Base-by-base conservation (phyloP, 2,329 filamentous ascomycete species). In the Tothia fuscella region DNA sequence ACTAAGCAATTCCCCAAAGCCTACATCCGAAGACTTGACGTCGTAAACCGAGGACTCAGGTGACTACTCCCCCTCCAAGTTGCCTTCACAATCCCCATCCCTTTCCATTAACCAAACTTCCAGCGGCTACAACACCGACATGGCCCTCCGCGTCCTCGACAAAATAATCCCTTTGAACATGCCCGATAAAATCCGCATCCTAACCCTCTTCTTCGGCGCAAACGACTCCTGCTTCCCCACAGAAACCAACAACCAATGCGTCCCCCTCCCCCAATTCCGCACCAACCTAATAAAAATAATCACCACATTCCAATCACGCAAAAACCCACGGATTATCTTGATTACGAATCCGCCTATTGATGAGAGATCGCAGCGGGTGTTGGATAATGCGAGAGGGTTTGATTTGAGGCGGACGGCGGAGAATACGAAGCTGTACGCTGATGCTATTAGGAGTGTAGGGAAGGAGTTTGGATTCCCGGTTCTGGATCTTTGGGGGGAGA, bases 31-130 rank as follows among this genome's bases (percentile, higher is more conserved):
- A 76, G 78, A 26, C 68, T 91, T 12, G 91, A 96, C 62, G 76
- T 96, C 35, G 66, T 96, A 52, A 94, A 95, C 59, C 76, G 87
- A 33, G 91, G 91, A 4, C 77, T 93, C 48, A 82, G 76, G 52
- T 75, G 37, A 21, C 24, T 19, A 22, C 14, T 36, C 6, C 19
- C 33, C 30, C 19, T 16, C 26, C 41, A 24, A 19, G 21, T 29
- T 20, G 14, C 22, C 35, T 43, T 44, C 36, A 46, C 26, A 37
- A 42, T 41, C 28, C 26, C 43, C 28, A 3, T 28, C 33, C 24
- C 14, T 33, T n/a, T 38, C 14, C 26, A 26, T 31, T 29, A 41
- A 10, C 10, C 5, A 2, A 38, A 6, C 3, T 41, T 19, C 20
- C n/a, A 44, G 42, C 28, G 89, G 89, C 9, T 95, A 89, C 67